These are phyloP conservation scores for Austroboletus eburneus DNA, from an alignment of 768 basidiomycete genomes.

Conservation along the genomic window DNA sequence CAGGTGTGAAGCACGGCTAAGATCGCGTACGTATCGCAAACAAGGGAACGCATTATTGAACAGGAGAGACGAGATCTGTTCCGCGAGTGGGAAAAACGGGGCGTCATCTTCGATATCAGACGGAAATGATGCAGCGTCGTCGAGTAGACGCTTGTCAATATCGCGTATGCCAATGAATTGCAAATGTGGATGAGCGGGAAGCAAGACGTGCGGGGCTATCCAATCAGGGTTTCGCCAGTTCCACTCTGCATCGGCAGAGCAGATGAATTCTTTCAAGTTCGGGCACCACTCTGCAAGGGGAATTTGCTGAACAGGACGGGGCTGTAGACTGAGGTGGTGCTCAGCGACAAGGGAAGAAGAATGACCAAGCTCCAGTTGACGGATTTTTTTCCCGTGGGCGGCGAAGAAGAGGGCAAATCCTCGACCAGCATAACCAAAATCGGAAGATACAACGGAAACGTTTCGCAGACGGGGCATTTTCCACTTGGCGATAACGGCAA, in stretches of 20 bases:
- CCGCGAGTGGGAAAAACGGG: conserved; percentile 59
- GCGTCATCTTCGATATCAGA: conserved; percentile 37
- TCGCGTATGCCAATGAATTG: conserved; percentile 70
- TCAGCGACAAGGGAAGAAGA: conserved; percentile 64
- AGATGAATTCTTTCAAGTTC: conserved; percentile 64
- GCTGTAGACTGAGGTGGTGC: conserved; percentile 53
- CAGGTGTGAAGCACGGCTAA: conserved; percentile 54
- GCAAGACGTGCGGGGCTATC: conserved; percentile 73
- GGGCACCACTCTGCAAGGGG: conserved; percentile 69
- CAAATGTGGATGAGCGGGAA: conserved; percentile 58
- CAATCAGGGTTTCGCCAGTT: conserved; percentile 77
- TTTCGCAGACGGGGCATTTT: conserved; percentile 58
- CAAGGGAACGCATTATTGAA: conserved; percentile 57
- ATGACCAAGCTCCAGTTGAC: conserved; percentile 70
- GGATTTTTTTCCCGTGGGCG: conserved; percentile 57
- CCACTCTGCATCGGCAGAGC: conserved; percentile 76
- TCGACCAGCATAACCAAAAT: conserved; percentile 63
- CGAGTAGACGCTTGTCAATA: conserved; percentile 58
- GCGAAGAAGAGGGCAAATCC: conserved; percentile 67
- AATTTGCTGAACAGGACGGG: conserved; percentile 34
- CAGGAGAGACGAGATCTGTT: conserved; percentile 61
- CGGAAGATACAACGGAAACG: conserved; percentile 64
- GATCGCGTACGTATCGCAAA: conserved; percentile 58
- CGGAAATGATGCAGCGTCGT: conserved; percentile 36
- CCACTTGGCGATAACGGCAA: conserved; percentile 63